Percentiles rank a stretch among this genome's conserved stretches.
Evolutionary conservation across 441 rosid genomes (phyloP).

Genomic region (Gossypium gossypioides): DNA sequence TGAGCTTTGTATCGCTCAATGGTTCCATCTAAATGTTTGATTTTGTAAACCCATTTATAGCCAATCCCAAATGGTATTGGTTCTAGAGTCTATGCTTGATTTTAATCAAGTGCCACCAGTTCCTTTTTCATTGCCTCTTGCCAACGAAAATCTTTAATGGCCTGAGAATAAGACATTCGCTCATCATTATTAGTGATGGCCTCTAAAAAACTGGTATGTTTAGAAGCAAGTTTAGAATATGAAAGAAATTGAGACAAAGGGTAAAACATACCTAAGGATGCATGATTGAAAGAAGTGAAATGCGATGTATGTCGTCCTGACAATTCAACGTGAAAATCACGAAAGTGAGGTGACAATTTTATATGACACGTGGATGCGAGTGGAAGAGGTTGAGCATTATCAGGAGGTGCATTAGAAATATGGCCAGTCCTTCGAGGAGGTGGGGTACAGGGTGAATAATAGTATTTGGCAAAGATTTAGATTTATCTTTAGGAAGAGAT

Average conservation of each 20-base stretch:
- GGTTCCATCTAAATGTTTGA: not conserved
- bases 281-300: not conserved
- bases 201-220: not conserved
- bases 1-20: not conserved
- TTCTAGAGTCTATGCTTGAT: not conserved
- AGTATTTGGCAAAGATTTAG: too few relatives aligned
- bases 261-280: not conserved
- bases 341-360: not conserved
- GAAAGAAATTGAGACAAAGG: too few relatives aligned
- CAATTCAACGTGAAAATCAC: not conserved
- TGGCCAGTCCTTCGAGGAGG: too few relatives aligned
- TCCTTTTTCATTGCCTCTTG: not conserved
- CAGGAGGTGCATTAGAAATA: too few relatives aligned
- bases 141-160: not conserved
- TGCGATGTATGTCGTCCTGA: not conserved
- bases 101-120: not conserved
- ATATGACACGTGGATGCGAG: not conserved
- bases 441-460: too few relatives aligned
- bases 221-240: not conserved
- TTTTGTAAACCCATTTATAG: not conserved
- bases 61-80: not conserved
- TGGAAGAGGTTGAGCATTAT: too few relatives aligned
- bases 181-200: not conserved
- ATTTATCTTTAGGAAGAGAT: too few relatives aligned
- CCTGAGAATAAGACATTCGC: not conserved